These are phyloP conservation scores for Candida hungchunana DNA, from an alignment of 805 yeast genomes.

Conservation along the genomic window DNA sequence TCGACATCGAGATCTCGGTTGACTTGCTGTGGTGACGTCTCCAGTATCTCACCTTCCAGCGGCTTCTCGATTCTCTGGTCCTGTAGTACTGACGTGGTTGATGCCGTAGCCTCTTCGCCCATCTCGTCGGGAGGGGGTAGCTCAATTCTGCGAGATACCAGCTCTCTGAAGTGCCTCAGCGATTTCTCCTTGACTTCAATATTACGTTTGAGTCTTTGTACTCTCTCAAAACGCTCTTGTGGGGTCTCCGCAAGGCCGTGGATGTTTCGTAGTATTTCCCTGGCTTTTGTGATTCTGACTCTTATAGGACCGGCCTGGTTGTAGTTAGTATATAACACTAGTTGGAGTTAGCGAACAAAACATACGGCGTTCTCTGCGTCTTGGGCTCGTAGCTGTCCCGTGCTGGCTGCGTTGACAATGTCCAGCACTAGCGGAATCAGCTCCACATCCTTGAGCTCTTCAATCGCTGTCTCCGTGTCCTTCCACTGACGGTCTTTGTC, in stretches of 20 bases:
- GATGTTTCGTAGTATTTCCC: slow-evolving; percentile 34
- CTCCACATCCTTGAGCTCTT: slow-evolving; percentile 33
- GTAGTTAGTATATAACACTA: background rate
- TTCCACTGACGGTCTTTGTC: slow-evolving; percentile 13
- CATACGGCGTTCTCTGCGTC: slow-evolving; percentile 40
- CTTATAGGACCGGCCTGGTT: slow-evolving; percentile 39
- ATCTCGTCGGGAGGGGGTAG: slow-evolving; percentile 5
- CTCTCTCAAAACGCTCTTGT: slow-evolving; percentile 31
- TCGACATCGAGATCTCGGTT: slow-evolving; percentile 8
- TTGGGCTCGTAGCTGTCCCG: slow-evolving; percentile 37
- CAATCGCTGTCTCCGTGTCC: slow-evolving; percentile 19
- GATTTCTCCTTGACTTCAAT: slow-evolving; percentile 28
- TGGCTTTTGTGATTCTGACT: slow-evolving; percentile 35
- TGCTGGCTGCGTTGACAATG: slow-evolving; percentile 35
- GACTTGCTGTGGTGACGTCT: no score
- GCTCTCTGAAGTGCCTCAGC: slow-evolving; percentile 20
- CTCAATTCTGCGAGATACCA: slow-evolving; percentile 16
- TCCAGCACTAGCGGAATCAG: slow-evolving; percentile 38
- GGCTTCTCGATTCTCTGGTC: no score
- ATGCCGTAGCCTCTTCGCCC: background rate
- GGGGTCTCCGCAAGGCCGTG: slow-evolving; percentile 43
- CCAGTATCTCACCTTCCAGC: background rate
- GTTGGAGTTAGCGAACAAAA: slow-evolving; percentile 1
- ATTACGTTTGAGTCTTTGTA: slow-evolving; percentile 31
- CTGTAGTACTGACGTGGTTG: no score